Evolutionary conservation across 495 filamentous ascomycete species (phyloP).

Genomic region (Amphirosellinia nigrospora): DNA sequence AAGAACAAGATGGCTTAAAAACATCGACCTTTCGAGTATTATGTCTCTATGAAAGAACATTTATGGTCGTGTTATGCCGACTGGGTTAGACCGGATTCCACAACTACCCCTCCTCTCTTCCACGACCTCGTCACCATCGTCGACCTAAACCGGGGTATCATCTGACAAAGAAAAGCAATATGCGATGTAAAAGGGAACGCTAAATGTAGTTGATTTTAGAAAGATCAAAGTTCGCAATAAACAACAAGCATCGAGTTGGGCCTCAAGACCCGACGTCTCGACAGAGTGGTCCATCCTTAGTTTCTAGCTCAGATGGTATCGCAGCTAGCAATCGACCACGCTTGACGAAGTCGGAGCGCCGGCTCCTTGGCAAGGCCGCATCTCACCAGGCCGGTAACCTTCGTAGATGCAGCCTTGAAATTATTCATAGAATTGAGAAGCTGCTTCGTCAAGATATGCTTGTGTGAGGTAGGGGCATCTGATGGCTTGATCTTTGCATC

Average conservation of each 20-base stretch:
- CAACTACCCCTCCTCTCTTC: neutral
- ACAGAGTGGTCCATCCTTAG: neutral
- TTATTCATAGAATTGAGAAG: neutral
- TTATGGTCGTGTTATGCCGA: neutral
- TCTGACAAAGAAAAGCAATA: neutral
- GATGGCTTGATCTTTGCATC: neutral
- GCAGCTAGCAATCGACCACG: neutral
- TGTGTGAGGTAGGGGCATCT: neutral
- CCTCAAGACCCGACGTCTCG: neutral
- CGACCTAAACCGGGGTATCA: slow-evolving; percentile 10
- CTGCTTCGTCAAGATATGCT: neutral
- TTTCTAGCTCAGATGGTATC: neutral
- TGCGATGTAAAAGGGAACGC: neutral
- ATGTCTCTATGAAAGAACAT: neutral
- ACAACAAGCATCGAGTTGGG: neutral
- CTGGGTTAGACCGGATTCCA: neutral
- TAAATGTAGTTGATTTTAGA: neutral
- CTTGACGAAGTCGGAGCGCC: neutral
- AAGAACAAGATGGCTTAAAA: neutral
- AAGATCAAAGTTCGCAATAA: neutral
- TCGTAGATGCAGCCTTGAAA: neutral
- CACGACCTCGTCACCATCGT: neutral
- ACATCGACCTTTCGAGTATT: neutral
- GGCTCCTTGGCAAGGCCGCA: neutral
- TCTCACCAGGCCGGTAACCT: neutral